A percentile compares a stretch with the other conserved stretches of the same genome.
These are phyloP conservation scores for Paradendryphiella salina DNA, from an alignment of 2,329 filamentous ascomycete species.

Conservation along the genomic window DNA sequence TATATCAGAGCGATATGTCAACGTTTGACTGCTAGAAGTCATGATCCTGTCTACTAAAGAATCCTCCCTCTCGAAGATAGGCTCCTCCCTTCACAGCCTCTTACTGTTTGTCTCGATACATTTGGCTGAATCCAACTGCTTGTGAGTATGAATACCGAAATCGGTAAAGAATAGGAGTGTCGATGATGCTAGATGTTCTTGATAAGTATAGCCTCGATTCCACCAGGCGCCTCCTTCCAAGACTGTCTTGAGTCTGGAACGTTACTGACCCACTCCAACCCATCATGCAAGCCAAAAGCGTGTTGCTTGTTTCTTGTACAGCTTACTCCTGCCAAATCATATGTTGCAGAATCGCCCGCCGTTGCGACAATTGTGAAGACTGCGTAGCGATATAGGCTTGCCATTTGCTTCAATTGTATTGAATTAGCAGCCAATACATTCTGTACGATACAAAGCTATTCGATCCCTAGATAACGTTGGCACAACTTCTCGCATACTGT, in stretches of 20 bases:
- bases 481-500: not conserved
- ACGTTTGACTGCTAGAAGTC: too few relatives aligned
- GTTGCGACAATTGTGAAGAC: slow-evolving; percentile 7
- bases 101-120: not conserved
- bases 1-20: too few relatives aligned
- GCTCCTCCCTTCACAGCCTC: not conserved
- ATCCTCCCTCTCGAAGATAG: too few relatives aligned
- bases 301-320: not conserved
- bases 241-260: not conserved
- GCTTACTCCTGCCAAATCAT: slow-evolving; percentile 8
- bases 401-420: slow-evolving; percentile 12
- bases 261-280: not conserved
- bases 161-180: slow-evolving; percentile 12
- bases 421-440: not conserved
- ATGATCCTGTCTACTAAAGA: too few relatives aligned
- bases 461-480: slow-evolving; percentile 8
- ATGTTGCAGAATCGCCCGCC: not conserved
- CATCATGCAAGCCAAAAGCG: not conserved
- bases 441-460: slow-evolving; percentile 11
- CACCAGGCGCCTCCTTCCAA: not conserved
- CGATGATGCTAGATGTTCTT: slow-evolving; percentile 7
- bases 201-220: slow-evolving; percentile 10
- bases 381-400: slow-evolving; percentile 8
- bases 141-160: not conserved
- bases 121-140: not conserved